phyloP scores from a whole-genome alignment of 1,284 basidiomycete species.

The Tilletia indica region DNA sequence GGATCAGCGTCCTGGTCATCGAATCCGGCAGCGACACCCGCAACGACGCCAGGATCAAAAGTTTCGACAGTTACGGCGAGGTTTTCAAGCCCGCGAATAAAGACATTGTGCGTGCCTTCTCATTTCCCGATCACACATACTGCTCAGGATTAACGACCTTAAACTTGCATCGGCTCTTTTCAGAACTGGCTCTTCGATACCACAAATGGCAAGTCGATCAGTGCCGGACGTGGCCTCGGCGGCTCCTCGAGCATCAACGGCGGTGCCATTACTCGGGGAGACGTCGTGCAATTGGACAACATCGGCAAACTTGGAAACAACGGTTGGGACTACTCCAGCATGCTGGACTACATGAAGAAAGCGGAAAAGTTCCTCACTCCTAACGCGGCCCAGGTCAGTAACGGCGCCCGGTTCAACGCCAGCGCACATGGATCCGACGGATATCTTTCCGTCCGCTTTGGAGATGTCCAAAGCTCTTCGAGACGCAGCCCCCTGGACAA shows the following conservation, averaged over 20 bases:
- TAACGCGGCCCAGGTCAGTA: conserved; percentile 60
- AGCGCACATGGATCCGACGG: conserved; percentile 63
- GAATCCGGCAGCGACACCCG: conserved; percentile 50
- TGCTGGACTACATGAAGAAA: conserved; percentile 64
- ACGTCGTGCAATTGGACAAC: conserved; percentile 11
- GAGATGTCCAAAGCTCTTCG: conserved; percentile 29
- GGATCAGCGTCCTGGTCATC: conserved; percentile 49
- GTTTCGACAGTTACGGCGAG: conserved; percentile 42
- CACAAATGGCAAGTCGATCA: conserved; percentile 59
- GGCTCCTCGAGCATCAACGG: conserved; percentile 67
- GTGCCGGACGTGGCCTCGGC: conserved; percentile 64
- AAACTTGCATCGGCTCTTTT: conserved; percentile 49
- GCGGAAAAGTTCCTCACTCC: conserved; percentile 65
- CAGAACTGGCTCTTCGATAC: conserved; percentile 63
- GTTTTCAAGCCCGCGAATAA: conserved; percentile 55
- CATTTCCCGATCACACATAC: not conserved
- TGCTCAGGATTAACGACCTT: not conserved
- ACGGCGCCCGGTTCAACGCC: conserved; percentile 60
- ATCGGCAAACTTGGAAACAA: conserved; percentile 57
- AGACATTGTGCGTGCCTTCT: not conserved
- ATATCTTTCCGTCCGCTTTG: conserved; percentile 62
- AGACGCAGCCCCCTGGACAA: not conserved
- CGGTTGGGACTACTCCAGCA: conserved; percentile 64
- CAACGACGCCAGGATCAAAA: conserved; percentile 26
- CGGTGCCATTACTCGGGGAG: conserved; percentile 59